phyloP scores from a whole-genome alignment of 306 rosid genomes.

The Cucumis sativus region Cucumber_9930_V3 NC_026657.2:12647501-12648000 shows the following conservation, averaged over 20 bases:
- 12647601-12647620: neutral
- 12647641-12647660: neutral
- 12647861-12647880: neutral
- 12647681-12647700: neutral
- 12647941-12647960: neutral
- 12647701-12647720: neutral
- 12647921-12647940: neutral
- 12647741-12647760: neutral
- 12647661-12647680: neutral
- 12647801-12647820: neutral
- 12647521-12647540: neutral
- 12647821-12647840: neutral
- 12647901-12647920: neutral
- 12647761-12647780: neutral
- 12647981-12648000: neutral
- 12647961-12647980: neutral
- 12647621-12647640: neutral
- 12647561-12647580: neutral
- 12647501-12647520: neutral
- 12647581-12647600: neutral
- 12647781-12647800: neutral
- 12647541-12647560: neutral
- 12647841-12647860: neutral
- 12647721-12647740: neutral
- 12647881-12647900: neutral